These are phyloP conservation scores for Apiospora marii DNA, from an alignment of 2,329 filamentous ascomycete species.

Conservation along the genomic window DNA sequence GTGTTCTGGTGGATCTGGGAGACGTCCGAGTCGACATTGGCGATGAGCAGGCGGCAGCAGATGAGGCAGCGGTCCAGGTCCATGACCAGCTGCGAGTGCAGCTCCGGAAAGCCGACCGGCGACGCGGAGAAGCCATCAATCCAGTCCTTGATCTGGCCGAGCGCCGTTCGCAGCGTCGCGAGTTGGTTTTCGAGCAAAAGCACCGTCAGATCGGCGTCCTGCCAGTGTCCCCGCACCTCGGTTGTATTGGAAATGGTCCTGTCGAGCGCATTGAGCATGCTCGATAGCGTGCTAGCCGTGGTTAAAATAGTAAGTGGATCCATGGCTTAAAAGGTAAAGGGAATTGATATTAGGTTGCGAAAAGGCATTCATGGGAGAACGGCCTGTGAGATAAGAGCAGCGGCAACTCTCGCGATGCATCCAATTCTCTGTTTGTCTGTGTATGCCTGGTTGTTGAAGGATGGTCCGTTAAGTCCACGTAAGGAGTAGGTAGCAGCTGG, in stretches of 20 bases:
- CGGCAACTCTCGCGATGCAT: conserved; percentile 13
- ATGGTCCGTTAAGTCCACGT: neutral
- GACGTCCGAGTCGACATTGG: conserved; percentile 17
- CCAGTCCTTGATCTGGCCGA: conserved; percentile 20
- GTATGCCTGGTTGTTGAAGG: neutral
- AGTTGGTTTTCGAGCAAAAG: conserved; percentile 16
- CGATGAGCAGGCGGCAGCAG: conserved; percentile 16
- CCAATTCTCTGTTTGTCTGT: neutral
- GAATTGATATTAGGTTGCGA: neutral
- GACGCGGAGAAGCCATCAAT: conserved; percentile 10
- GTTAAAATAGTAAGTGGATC: conserved; percentile 21
- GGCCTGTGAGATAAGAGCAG: neutral
- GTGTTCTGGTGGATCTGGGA: conserved; percentile 6
- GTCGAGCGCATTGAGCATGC: conserved; percentile 20
- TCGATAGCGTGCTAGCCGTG: conserved; percentile 18
- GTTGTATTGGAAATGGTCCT: conserved; percentile 16
- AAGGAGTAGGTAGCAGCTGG: neutral
- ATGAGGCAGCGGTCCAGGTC: conserved; percentile 14
- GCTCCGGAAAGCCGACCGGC: conserved; percentile 9
- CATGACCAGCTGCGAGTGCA: conserved; percentile 16
- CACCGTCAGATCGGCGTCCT: conserved; percentile 19
- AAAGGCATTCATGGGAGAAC: conserved; percentile 8
- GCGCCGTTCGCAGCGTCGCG: conserved; percentile 6
- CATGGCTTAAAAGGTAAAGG: neutral
- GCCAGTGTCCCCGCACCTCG: conserved; percentile 20